A percentile compares a stretch with the other conserved stretches of the same genome.
Conservation (phyloP, 306 rosid genomes). For the Pterocarpus santalinus region DNA sequence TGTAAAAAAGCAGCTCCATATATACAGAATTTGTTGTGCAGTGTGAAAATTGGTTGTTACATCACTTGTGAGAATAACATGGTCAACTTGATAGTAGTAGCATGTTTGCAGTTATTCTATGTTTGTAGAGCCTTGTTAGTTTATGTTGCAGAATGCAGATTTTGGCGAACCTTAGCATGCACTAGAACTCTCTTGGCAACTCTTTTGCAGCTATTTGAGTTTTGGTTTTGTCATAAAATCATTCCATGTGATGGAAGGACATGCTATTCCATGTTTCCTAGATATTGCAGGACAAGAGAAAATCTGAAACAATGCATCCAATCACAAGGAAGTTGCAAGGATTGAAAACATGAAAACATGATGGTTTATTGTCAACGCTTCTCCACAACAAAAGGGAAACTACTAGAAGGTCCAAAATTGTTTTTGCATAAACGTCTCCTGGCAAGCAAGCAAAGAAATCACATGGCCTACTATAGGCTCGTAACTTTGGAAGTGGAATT, state of each 20-base stretch:
- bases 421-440: not conserved
- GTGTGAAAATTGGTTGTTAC: conserved; percentile 19
- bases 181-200: conserved; percentile 5
- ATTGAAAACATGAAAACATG: conserved; percentile 27
- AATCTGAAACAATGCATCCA: conserved; percentile 29
- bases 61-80: conserved; percentile 23
- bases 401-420: not conserved
- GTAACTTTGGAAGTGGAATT: not conserved
- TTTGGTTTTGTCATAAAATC: not conserved
- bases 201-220: conserved; percentile 20
- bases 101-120: conserved; percentile 5
- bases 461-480: not conserved
- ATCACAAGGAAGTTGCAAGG: conserved; percentile 16
- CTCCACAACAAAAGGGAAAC: not conserved
- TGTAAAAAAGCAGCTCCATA: conserved; percentile 11
- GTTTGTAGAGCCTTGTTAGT: conserved; percentile 8
- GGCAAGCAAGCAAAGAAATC: not conserved
- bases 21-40: not conserved
- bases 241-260: conserved; percentile 14
- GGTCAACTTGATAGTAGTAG: conserved; percentile 17
- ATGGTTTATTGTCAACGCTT: conserved; percentile 20
- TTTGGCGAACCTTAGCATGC: conserved; percentile 10
- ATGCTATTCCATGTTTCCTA: not conserved
- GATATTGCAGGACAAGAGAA: conserved; percentile 2
- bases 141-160: conserved; percentile 24